Evolutionary conservation across 768 basidiomycete species (phyloP), one percentile per base, ranked within the genome.

Genomic region (Lentinula edodes): DNA sequence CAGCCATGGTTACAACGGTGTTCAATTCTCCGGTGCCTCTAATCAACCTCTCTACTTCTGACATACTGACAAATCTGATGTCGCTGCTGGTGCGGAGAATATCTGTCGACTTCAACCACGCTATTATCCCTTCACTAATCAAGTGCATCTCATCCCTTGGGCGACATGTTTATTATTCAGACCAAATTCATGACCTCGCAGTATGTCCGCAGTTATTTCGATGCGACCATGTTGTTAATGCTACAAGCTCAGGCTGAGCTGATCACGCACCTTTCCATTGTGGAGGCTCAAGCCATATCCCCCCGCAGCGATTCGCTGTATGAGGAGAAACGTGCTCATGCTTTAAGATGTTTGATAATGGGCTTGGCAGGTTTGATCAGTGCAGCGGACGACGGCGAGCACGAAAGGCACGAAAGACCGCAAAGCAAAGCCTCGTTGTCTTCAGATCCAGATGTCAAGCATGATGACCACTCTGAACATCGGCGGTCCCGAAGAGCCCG

Each of bases 181-280:
- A 97, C 72, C 95, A 98, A 73, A 93, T 95, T 54, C 92, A 93
- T 68, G 95, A 97, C 69, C 84, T 97, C 48, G 86, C 92, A 1
- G 81, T 83, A 52, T 71, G 81, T 71, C 51, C 28, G 18, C 43
- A 55, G 20, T 6, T 32, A 42, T 41, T 39, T 18, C 15, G 1
- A 48, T 18, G 35, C 18, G 41, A 38, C 54, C 34, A 32, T 43
- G 66, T 46, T 64, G 41, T 41, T 13, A 52, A 4, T 20, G 23
- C 52, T 6, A 12, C 28, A 18, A 12, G n/a, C 45, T 41, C 42
- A 83, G 82, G 88, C 86, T 60, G 95, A 95, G 71, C 74, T 95
- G 50, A 84, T 93, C 45, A 83, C 82, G 63, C 86, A 93, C 16
- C 80, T 97, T 15, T 78, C 87, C 4, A 76, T 84, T 2, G 74